A percentile compares a stretch with the other conserved stretches of the same genome.
phyloP scores from a whole-genome alignment of 2,329 filamentous ascomycete species.

The Emmonsia crescens region DNA sequence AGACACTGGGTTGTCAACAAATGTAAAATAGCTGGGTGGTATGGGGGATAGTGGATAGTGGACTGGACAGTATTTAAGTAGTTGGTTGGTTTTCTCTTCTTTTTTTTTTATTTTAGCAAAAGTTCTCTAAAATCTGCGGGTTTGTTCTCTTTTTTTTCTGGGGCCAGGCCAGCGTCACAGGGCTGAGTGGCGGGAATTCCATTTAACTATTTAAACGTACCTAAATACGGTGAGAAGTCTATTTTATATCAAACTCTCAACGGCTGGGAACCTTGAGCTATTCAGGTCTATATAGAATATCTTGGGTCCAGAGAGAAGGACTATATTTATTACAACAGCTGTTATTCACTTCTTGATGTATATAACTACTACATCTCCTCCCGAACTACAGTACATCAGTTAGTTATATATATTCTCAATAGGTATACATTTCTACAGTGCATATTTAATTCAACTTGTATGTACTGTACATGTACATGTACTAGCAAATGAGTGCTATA shows the following conservation, averaged over 20 bases:
- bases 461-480: no score
- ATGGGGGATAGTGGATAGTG: neutral
- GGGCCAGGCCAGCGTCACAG: neutral
- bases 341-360: no score
- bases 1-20: neutral
- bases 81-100: neutral
- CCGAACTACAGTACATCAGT: neutral
- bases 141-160: neutral
- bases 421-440: no score
- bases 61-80: no score
- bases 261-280: neutral
- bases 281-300: no score
- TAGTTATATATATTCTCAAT: neutral
- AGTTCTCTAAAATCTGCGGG: neutral
- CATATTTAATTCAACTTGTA: no score
- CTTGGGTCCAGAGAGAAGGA: no score
- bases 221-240: no score
- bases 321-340: neutral
- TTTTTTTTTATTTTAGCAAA: neutral
- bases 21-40: neutral
- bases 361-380: no score
- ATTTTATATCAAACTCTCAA: neutral
- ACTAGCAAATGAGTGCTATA: neutral
- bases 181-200: neutral
- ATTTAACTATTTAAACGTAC: no score